Conservation (phyloP, 2,329 filamentous ascomycete genomes). For the Fulvia fulva region DNA sequence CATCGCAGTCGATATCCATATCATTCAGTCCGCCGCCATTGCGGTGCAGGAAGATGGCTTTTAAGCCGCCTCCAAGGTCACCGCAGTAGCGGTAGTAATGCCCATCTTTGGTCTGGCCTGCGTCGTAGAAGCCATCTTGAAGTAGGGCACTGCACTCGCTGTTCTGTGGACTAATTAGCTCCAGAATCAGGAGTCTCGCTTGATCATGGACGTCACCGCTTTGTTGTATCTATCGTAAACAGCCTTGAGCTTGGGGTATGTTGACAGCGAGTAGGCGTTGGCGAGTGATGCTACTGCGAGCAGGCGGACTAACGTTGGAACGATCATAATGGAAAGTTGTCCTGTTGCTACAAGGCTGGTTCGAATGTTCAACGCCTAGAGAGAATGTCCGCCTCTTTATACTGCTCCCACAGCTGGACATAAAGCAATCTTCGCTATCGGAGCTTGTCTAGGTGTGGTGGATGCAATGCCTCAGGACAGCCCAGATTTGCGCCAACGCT, state of each 20-base stretch:
- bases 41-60: slow-evolving; percentile 47
- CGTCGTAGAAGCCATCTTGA: not conserved
- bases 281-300: not conserved
- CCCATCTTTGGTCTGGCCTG: not conserved
- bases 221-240: not conserved
- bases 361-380: not conserved
- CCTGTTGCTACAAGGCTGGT: not conserved
- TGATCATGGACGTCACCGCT: not conserved
- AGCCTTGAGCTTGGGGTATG: not conserved
- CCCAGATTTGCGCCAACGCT: not conserved
- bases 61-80: not conserved
- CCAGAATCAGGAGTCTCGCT: not conserved
- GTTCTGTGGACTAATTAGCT: too few relatives aligned
- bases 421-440: not conserved
- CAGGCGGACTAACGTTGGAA: not conserved
- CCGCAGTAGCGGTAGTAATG: not conserved
- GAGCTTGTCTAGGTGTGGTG: not conserved
- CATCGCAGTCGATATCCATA: slow-evolving; percentile 59
- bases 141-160: not conserved
- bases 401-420: not conserved
- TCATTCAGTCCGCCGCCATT: slow-evolving; percentile 42
- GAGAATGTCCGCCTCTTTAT: not conserved
- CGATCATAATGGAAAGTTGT: not conserved
- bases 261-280: not conserved
- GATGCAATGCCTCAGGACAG: not conserved